Percentiles rank a stretch among this genome's conserved stretches.
Conservation (phyloP, 345 rosid species). For the Abelmoschus esculentus region DNA sequence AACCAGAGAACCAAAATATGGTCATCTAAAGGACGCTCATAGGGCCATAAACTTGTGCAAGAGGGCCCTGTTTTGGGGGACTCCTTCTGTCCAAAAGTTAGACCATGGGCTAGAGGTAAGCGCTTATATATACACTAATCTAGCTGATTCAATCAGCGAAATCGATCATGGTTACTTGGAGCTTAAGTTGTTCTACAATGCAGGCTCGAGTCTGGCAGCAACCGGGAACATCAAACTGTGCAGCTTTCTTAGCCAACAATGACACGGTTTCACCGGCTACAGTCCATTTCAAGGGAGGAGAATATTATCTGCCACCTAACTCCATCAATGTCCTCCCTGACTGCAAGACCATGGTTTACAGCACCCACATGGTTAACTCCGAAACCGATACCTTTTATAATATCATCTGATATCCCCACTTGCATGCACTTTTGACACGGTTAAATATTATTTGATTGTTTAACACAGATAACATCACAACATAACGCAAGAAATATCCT, state of each 20-base stretch:
- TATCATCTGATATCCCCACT: not conserved
- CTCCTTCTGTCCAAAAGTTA: constrained; percentile 21
- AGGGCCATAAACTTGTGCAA: constrained; percentile 54
- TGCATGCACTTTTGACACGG: not conserved
- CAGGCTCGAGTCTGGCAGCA: constrained; percentile 57
- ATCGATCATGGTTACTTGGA: not conserved
- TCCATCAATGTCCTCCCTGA: constrained; percentile 91
- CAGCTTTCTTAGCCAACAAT: constrained; percentile 83
- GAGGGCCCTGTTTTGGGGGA: constrained; percentile 69
- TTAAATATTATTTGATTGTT: not conserved
- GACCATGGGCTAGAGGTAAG: constrained; percentile 46
- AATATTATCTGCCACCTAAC: constrained; percentile 40
- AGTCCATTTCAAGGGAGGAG: constrained; percentile 41
- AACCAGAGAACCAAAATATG: constrained; percentile 61
- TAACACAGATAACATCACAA: constrained; percentile 52
- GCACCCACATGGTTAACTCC: constrained; percentile 26
- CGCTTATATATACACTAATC: not conserved
- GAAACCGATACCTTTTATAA: no score
- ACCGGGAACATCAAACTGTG: constrained; percentile 44
- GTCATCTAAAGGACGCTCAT: constrained; percentile 82
- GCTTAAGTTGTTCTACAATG: not conserved
- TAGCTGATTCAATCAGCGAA: not conserved
- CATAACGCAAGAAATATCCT: constrained; percentile 58
- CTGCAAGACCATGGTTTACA: constrained; percentile 71
- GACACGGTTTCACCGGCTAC: constrained; percentile 27